Evolutionary conservation across 768 basidiomycete genomes (phyloP).

Genomic region (Amanita thiersii): DNA sequence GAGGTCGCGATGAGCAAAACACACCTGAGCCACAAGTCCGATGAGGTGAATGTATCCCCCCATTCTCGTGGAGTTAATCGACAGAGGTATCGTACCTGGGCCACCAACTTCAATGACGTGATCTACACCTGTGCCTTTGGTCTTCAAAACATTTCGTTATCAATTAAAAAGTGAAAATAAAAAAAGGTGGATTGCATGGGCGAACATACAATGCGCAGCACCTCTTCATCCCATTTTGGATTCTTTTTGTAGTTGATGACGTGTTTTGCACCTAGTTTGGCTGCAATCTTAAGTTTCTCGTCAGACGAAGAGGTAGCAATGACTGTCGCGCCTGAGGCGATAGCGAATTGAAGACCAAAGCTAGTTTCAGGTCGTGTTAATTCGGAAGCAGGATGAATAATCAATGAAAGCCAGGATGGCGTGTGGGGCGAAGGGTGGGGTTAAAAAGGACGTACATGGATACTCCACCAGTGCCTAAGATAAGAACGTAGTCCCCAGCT

Average conservation of each 20-base stretch:
- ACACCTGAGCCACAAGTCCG: conserved; percentile 39
- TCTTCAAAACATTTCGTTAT: conserved; percentile 16
- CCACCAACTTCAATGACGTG: conserved; percentile 42
- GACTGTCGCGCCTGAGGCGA: conserved; percentile 54
- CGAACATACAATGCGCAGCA: conserved; percentile 29
- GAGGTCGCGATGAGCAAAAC: conserved; percentile 1
- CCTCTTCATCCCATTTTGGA: conserved; percentile 52
- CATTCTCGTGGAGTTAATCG: conserved; percentile 26
- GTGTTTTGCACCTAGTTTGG: conserved; percentile 42
- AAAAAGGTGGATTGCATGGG: background rate
- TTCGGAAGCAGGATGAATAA: too few species aligned
- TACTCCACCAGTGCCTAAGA: conserved; percentile 50
- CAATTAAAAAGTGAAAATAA: background rate
- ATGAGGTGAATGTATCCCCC: conserved; percentile 43
- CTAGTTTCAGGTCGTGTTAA: too few species aligned
- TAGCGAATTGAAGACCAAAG: conserved; percentile 53
- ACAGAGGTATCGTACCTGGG: conserved; percentile 37
- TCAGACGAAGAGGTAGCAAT: conserved; percentile 65
- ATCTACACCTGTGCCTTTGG: conserved; percentile 28
- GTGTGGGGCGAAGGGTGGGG: background rate
- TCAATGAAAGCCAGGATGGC: too few species aligned
- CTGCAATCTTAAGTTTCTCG: conserved; percentile 46
- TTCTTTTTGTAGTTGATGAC: conserved; percentile 55
- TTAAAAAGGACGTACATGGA: conserved; percentile 29
- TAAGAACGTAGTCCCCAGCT: conserved; percentile 52